Evolutionary conservation across 305 asterid species (phyloP).

Genomic region (Rubia tinctorum): DNA sequence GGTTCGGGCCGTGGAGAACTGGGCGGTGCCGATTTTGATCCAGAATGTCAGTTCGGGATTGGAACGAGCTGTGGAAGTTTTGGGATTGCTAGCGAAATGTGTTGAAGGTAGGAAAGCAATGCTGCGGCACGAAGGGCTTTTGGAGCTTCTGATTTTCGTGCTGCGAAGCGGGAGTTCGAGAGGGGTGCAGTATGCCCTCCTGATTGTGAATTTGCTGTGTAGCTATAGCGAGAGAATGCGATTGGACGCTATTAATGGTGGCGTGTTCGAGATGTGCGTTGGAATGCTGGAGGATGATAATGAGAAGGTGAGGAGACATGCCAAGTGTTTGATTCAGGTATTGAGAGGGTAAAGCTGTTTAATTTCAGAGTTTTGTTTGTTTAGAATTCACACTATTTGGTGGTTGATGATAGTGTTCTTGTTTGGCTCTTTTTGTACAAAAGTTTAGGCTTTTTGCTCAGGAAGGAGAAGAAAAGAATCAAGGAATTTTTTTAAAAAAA

Average conservation of each 20-base stretch:
- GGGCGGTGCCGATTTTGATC: constrained; percentile 55
- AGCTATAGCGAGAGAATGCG: constrained; percentile 46
- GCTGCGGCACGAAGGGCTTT: constrained; percentile 42
- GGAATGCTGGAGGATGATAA: constrained; percentile 77
- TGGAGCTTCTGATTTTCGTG: constrained; percentile 46
- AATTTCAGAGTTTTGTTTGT: constrained; percentile 9
- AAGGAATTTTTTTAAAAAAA: not conserved
- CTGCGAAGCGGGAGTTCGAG: constrained; percentile 75
- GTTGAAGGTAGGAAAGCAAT: constrained; percentile 71
- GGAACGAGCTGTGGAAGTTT: constrained; percentile 82
- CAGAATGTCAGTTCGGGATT: constrained; percentile 56
- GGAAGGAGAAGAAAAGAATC: not conserved
- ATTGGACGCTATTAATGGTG: constrained; percentile 43
- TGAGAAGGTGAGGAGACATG: constrained; percentile 78
- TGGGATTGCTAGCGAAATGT: constrained; percentile 73
- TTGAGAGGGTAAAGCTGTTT: constrained; percentile 49
- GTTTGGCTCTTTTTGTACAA: constrained; percentile 40
- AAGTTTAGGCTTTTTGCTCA: constrained; percentile 32
- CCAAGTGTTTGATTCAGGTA: constrained; percentile 66
- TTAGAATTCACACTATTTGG: constrained; percentile 19
- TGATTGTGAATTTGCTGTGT: constrained; percentile 64
- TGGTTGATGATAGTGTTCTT: not conserved
- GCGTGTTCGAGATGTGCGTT: constrained; percentile 59
- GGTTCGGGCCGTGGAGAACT: constrained; percentile 46
- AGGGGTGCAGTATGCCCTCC: constrained; percentile 69